Conservation (phyloP, 2,329 filamentous ascomycete genomes). For the Beauveria caledonica region DNA sequence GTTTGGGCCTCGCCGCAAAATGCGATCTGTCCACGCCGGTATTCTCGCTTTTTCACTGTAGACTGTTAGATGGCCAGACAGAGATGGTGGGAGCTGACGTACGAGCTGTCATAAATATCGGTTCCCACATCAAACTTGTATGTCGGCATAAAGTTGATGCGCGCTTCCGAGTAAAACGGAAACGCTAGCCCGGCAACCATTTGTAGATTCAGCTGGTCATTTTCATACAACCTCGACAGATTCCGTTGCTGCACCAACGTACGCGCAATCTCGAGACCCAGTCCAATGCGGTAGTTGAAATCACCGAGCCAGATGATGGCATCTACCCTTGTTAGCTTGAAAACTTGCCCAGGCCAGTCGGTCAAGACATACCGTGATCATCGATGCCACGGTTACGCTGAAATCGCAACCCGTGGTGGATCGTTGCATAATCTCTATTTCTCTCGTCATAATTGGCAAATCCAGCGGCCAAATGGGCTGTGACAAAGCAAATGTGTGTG, state of each 20-base stretch:
- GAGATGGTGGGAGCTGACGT: constrained; percentile 26
- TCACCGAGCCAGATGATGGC: constrained; percentile 92
- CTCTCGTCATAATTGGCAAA: constrained; percentile 96
- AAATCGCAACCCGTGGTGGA: constrained; percentile 79
- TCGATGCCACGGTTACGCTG: constrained; percentile 86
- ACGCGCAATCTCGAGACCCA: constrained; percentile 69
- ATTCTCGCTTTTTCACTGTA: constrained; percentile 80
- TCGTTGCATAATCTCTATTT: constrained; percentile 87
- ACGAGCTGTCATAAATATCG: constrained; percentile 88
- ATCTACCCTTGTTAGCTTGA: constrained; percentile 33
- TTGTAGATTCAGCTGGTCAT: constrained; percentile 92
- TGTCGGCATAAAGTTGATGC: constrained; percentile 82
- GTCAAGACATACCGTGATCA: constrained; percentile 60
- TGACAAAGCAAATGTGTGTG: constrained; percentile 90
- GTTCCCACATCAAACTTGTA: constrained; percentile 92
- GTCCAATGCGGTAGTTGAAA: constrained; percentile 94
- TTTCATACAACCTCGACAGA: constrained; percentile 74
- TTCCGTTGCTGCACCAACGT: constrained; percentile 65
- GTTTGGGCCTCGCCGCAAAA: constrained; percentile 77
- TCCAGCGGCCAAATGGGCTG: constrained; percentile 89
- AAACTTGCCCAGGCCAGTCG: too few species aligned
- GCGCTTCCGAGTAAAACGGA: constrained; percentile 82
- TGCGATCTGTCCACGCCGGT: constrained; percentile 93
- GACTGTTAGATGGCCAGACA: neutral
- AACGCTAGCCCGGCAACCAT: constrained; percentile 92